Percentiles rank a stretch among this genome's conserved stretches.
phyloP scores from a whole-genome alignment of 2,329 filamentous ascomycete species.

The Westerdykella aurantiaca region DNA sequence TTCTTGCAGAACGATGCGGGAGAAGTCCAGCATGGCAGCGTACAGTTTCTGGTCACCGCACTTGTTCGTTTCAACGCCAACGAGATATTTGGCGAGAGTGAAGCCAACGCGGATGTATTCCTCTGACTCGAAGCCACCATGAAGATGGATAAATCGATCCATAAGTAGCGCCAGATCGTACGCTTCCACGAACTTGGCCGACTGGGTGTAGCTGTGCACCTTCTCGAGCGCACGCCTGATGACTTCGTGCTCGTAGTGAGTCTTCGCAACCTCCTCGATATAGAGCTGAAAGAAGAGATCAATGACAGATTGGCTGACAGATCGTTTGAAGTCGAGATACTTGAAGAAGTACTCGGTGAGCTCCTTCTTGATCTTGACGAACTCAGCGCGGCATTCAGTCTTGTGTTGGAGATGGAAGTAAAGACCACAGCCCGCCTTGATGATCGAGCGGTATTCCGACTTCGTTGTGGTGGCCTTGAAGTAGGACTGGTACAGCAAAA shows the following conservation, averaged over 20 bases:
- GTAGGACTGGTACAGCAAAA: conserved; percentile 26
- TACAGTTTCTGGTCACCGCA: conserved; percentile 26
- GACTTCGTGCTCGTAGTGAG: conserved; percentile 12
- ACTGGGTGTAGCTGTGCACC: conserved; percentile 16
- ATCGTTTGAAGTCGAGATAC: conserved; percentile 14
- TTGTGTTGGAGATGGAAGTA: conserved; percentile 20
- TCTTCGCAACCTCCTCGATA: conserved; percentile 13
- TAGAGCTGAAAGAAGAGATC: conserved; percentile 19
- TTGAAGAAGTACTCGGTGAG: conserved; percentile 17
- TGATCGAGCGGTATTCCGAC: conserved; percentile 28
- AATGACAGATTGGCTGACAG: conserved; percentile 9
- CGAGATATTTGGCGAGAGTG: conserved; percentile 21
- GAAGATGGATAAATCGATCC: conserved; percentile 19
- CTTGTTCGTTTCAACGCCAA: conserved; percentile 18
- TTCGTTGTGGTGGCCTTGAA: conserved; percentile 25
- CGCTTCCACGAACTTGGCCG: conserved; percentile 18
- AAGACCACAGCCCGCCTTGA: conserved; percentile 18
- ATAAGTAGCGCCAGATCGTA: conserved; percentile 20
- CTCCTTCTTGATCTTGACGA: conserved; percentile 15
- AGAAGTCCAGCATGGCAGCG: conserved; percentile 34
- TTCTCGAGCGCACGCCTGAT: conserved; percentile 10
- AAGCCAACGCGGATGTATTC: conserved; percentile 31
- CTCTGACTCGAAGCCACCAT: conserved; percentile 20
- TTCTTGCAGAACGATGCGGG: conserved; percentile 35
- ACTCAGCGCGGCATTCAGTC: conserved; percentile 10